Conservation (phyloP, 225 moss, liverwort and hornwort species). For the Polytrichum commune region DNA sequence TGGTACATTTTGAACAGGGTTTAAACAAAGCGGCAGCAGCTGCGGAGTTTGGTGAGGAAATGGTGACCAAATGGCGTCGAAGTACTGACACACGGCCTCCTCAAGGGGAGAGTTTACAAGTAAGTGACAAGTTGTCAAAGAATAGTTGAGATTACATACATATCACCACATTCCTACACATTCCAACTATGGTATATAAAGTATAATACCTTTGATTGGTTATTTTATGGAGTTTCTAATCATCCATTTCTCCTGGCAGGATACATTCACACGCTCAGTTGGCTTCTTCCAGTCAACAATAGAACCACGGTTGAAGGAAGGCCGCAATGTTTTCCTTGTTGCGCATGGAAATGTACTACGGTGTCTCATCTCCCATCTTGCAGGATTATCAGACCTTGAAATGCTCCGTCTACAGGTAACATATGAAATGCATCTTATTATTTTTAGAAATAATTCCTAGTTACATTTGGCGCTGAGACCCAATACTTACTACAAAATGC, state of each 20-base stretch:
- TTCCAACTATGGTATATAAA: no score
- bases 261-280: conserved; percentile 70
- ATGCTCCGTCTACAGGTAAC: conserved; percentile 92
- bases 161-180: no score
- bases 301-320: conserved; percentile 84
- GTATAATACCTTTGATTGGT: no score
- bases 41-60: conserved; percentile 72
- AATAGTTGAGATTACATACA: no score
- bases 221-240: no score
- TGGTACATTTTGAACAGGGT: conserved; percentile 32
- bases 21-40: conserved; percentile 68
- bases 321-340: conserved; percentile 77
- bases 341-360: conserved; percentile 94
- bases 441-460: no score
- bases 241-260: conserved; percentile 27
- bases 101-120: conserved; percentile 97
- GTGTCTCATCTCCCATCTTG: conserved; percentile 83
- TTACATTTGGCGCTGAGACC: no score
- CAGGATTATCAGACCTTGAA: conserved; percentile 72
- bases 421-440: no score
- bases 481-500: no score
- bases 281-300: conserved; percentile 72
- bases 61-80: conserved; percentile 79
- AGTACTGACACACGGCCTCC: conserved; percentile 93
- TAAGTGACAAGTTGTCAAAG: conserved; percentile 15